A percentile compares a stretch with the other conserved stretches of the same genome.
Evolutionary conservation across 2,329 filamentous ascomycete genomes (phyloP).

Genomic region (Colletotrichum magnum): DNA sequence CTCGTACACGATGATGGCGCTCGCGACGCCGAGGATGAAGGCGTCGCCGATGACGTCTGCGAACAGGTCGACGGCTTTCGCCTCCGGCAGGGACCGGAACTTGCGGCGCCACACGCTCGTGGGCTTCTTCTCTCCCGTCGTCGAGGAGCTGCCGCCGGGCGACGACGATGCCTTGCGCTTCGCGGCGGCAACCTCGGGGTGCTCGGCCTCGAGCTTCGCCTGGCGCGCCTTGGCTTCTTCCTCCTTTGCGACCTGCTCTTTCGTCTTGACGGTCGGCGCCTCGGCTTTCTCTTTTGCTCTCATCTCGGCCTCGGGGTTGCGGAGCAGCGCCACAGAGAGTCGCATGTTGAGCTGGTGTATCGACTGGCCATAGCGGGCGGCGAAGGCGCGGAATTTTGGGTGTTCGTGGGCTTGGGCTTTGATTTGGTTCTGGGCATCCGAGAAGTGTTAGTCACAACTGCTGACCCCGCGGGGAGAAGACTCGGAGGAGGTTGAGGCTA

Average conservation of each 20-base stretch:
- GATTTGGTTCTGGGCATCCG: constrained; percentile 70
- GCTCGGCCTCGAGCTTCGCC: constrained; percentile 50
- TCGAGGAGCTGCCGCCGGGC: neutral
- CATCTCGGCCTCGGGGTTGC: constrained; percentile 70
- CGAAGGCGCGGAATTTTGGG: constrained; percentile 71
- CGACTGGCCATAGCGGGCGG: constrained; percentile 72
- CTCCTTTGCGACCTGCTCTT: constrained; percentile 71
- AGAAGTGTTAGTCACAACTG: constrained; percentile 24
- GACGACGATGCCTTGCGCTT: constrained; percentile 15
- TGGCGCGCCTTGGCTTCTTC: constrained; percentile 60
- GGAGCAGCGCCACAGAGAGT: constrained; percentile 70
- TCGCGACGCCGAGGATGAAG: constrained; percentile 74
- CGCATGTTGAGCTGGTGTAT: constrained; percentile 79
- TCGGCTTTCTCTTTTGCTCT: constrained; percentile 74
- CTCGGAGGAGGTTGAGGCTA: neutral
- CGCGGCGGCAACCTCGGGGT: constrained; percentile 3
- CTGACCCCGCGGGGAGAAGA: neutral
- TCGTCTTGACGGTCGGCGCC: constrained; percentile 75
- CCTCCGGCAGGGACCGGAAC: constrained; percentile 74
- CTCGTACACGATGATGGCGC: constrained; percentile 72
- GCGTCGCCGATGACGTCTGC: constrained; percentile 75
- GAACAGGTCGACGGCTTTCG: constrained; percentile 76
- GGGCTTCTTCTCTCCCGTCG: constrained; percentile 23
- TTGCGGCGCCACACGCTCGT: constrained; percentile 73
- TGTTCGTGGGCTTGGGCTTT: constrained; percentile 77